phyloP scores from a whole-genome alignment of 164 flowering plant genomes.

The Protea cynaroides region DNA sequence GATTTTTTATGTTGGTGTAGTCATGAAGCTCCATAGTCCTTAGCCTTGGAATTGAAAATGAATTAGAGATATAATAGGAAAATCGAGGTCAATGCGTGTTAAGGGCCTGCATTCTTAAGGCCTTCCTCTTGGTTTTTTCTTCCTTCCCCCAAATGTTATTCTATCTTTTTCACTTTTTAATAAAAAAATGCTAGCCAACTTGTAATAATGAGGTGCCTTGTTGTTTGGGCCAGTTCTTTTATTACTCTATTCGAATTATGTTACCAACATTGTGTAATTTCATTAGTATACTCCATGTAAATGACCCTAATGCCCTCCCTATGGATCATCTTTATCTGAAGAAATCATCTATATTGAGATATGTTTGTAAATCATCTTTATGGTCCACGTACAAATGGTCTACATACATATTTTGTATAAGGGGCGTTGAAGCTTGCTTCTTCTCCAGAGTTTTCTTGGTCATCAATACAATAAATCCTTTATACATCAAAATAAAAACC shows the following conservation, averaged over 20 bases:
- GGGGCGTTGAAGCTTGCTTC: too few relatives aligned
- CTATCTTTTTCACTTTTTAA: not conserved
- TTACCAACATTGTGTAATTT: too few relatives aligned
- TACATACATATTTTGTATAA: too few relatives aligned
- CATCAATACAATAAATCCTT: too few relatives aligned
- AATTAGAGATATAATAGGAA: constrained; percentile 17
- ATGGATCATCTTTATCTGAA: not conserved
- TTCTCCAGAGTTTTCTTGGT: too few relatives aligned
- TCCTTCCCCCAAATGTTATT: not conserved
- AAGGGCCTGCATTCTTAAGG: constrained; percentile 11
- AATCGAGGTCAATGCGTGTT: constrained; percentile 30
- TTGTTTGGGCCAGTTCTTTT: constrained; percentile 4
- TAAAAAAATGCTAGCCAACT: constrained; percentile 6
- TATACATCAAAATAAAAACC: too few relatives aligned
- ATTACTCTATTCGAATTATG: too few relatives aligned
- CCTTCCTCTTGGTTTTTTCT: constrained; percentile 16
- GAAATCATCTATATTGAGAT: not conserved
- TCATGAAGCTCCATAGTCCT: constrained; percentile 12
- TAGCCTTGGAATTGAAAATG: constrained; percentile 5
- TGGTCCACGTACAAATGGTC: too few relatives aligned
- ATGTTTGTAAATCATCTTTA: not conserved
- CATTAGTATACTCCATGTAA: too few relatives aligned
- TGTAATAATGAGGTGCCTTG: constrained; percentile 2
- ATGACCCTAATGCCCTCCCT: too few relatives aligned
- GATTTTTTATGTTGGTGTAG: constrained; percentile 19